These are phyloP conservation scores for Chlamydomonas sp. DNA, from an alignment of 139 green algal species.

Conservation along the genomic window DNA sequence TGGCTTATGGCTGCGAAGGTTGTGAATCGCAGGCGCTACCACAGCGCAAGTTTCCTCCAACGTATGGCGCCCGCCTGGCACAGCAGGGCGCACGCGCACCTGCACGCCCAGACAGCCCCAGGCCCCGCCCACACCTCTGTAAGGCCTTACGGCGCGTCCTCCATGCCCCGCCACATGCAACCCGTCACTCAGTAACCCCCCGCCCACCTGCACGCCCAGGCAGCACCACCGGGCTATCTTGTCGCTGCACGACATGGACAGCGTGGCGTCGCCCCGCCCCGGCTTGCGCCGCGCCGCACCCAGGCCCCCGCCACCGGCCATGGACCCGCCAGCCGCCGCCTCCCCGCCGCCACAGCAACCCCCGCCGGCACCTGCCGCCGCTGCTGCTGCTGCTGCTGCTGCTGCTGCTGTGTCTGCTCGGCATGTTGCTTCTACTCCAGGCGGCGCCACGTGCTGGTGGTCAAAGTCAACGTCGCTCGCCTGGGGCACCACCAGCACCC, in stretches of 20 bases:
- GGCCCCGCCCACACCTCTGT: not conserved
- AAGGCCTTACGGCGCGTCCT: too few species aligned
- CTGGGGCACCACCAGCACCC: not conserved
- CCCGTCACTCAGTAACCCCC: not conserved
- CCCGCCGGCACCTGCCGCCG: not conserved
- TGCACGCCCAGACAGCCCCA: not conserved
- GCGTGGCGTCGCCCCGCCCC: constrained; percentile 85
- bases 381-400: not conserved
- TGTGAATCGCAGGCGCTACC: too few species aligned
- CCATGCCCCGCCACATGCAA: too few species aligned
- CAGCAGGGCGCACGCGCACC: too few species aligned
- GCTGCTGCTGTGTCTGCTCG: not conserved
- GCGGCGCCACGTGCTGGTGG: not conserved
- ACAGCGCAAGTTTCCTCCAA: too few species aligned
- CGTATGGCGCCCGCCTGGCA: too few species aligned
- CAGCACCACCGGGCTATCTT: constrained; percentile 91
- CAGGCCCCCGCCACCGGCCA: not conserved
- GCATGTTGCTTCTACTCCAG: not conserved
- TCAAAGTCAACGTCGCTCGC: not conserved
- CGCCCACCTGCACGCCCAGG: constrained; percentile 78
- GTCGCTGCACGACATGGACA: constrained; percentile 95
- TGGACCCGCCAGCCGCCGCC: not conserved
- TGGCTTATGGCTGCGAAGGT: too few species aligned
- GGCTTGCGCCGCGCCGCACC: constrained; percentile 88
- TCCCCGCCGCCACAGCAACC: constrained; percentile 71